A percentile compares a stretch with the other conserved stretches of the same genome.
Conservation (phyloP, 78 protist species). For the Acrasis kona region DNA sequence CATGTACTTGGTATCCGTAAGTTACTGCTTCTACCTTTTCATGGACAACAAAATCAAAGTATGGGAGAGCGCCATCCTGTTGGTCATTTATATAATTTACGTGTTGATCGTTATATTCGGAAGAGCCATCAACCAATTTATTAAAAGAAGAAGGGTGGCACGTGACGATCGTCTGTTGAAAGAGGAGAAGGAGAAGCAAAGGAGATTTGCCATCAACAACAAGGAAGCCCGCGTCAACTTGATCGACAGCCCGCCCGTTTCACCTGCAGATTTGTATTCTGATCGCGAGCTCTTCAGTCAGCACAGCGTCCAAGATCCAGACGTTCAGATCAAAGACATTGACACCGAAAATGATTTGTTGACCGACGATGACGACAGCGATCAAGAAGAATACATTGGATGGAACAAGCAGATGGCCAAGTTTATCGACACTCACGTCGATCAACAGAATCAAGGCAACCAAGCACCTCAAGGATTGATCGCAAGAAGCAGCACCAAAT, state of each 20-base stretch:
- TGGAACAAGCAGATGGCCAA: background rate
- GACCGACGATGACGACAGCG: background rate
- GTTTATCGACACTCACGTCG: background rate
- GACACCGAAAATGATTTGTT: background rate
- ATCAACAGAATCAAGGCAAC: background rate
- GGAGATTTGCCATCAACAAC: background rate
- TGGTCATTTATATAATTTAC: constrained; percentile 11
- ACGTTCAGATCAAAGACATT: no score
- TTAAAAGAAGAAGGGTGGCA: background rate
- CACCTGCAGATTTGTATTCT: no score
- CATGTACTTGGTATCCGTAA: background rate
- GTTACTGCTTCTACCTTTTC: background rate
- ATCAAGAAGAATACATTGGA: background rate
- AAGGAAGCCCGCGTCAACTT: background rate
- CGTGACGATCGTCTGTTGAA: background rate
- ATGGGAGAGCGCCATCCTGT: constrained; percentile 1
- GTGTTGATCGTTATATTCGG: constrained; percentile 9
- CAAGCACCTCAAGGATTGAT: background rate
- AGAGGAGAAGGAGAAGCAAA: background rate
- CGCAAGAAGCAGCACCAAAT: background rate
- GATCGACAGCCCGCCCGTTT: no score
- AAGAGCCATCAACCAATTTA: background rate
- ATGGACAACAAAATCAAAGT: background rate
- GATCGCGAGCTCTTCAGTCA: no score
- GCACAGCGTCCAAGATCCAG: background rate